Evolutionary conservation across 495 filamentous ascomycete species (phyloP).

Genomic region (Talaromyces wortmannii): DNA sequence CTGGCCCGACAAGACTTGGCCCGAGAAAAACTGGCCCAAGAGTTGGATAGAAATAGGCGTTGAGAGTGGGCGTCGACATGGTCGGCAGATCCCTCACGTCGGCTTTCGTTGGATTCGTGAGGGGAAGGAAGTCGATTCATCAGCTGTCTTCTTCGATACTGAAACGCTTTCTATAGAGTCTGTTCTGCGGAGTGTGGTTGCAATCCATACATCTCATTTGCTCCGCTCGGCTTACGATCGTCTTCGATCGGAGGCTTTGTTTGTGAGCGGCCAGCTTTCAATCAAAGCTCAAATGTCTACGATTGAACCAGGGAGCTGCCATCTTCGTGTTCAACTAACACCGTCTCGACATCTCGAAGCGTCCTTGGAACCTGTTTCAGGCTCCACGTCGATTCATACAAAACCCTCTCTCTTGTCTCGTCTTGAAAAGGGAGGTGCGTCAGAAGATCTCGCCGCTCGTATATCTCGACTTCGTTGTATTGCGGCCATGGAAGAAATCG

Average conservation of each 20-base stretch:
- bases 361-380: conserved; percentile 59
- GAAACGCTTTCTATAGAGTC: conserved; percentile 62
- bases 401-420: conserved; percentile 39
- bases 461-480: conserved; percentile 52
- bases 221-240: conserved; percentile 52
- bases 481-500: conserved; percentile 56
- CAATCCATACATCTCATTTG: conserved; percentile 61
- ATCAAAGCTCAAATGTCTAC: conserved; percentile 46
- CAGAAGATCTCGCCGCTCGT: conserved; percentile 42
- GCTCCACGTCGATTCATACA: conserved; percentile 27
- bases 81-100: conserved; percentile 44
- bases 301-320: conserved; percentile 57
- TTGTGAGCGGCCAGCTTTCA: conserved; percentile 44
- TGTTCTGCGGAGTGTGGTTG: conserved; percentile 67
- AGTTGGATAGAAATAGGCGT: conserved; percentile 90
- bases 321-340: conserved; percentile 61
- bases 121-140: conserved; percentile 61
- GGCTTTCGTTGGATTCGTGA: conserved; percentile 80
- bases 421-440: conserved; percentile 26
- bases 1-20: conserved; percentile 61
- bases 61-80: conserved; percentile 47
- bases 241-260: conserved; percentile 51
- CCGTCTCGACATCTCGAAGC: conserved; percentile 49
- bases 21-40: conserved; percentile 56
- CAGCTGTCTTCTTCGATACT: conserved; percentile 56